Evolutionary conservation across 345 rosid genomes (phyloP), one percentile per base, ranked within the genome.

Genomic region (Melastoma malabathricum): DNA sequence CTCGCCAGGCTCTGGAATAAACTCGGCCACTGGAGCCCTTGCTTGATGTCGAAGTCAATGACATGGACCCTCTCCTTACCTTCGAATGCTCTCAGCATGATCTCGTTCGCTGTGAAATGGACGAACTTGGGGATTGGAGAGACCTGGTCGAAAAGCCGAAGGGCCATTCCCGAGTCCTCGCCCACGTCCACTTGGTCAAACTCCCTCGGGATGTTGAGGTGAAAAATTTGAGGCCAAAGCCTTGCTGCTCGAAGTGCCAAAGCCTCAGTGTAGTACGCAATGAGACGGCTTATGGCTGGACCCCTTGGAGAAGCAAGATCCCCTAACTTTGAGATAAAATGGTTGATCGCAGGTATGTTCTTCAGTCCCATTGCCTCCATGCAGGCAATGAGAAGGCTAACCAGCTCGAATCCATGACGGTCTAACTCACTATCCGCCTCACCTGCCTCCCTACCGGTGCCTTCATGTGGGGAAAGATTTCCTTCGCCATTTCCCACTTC

Each of bases 1-100:
- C 83, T 74, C 41, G 95, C 98, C 65, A 92, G 61, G 71, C 84
- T 87, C 72, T 92, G 98, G 66, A 92, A 82, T 63, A 92, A 68
- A 59, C 94, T 74, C 18, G 95, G 97, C 98, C 98, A 92, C 55
- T 92, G 98, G 44, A 92, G 81, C 3, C 98, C 98, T 76, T 92
- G 98, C 84, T 81, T 84, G 66, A 87, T 81, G 75, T 84, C 97
- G 23, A 92, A 92, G 62, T 92, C 98, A 16, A 92, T 84, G 3
- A 92, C 69, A 72, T 92, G 98, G 47, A 92, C 77, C 69, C 83
- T 77, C 64, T 87, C 97, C 72, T 83, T 83, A 54, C 95, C 95
- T 62, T 92, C 90, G 15, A 92, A 87, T 13, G 94, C 94, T 69
- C 97, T 76, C 60, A 84, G 61, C 68, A 92, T 46, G 39, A 92